Percentiles rank a stretch among this genome's conserved stretches.
Evolutionary conservation across 805 yeast species (phyloP).

Genomic region (Saccharomyces kudriavzevii): DNA sequence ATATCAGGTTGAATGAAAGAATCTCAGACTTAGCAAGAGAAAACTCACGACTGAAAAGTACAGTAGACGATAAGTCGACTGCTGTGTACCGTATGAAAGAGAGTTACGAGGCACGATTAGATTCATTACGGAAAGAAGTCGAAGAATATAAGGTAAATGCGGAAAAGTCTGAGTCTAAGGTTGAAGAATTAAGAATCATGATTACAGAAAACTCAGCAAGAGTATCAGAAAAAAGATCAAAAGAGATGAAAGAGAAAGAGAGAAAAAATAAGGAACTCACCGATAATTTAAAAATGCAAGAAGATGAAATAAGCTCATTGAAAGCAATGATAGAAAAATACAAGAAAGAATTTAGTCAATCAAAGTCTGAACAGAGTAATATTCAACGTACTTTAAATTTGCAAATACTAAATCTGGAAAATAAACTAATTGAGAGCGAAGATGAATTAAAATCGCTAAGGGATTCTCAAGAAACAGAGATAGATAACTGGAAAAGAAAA

Average conservation of each 20-base stretch:
- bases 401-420: neutral
- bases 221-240: constrained; percentile 13
- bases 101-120: neutral
- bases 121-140: neutral
- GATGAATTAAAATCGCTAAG: neutral
- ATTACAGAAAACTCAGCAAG: constrained; percentile 16
- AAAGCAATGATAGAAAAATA: constrained; percentile 8
- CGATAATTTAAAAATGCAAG: neutral
- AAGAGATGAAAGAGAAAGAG: constrained; percentile 14
- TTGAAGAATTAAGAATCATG: constrained; percentile 12
- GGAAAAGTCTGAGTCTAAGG: constrained; percentile 1
- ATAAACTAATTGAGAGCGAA: neutral
- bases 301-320: neutral
- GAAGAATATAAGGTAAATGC: neutral
- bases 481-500: neutral
- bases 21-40: constrained; percentile 5
- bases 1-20: constrained; percentile 3
- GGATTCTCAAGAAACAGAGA: neutral
- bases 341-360: neutral
- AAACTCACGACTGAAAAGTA: constrained; percentile 7
- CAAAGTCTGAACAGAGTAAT: neutral
- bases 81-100: neutral
- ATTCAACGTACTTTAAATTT: neutral
- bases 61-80: neutral
- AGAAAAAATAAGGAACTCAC: constrained; percentile 2